phyloP scores from a whole-genome alignment of 2,329 filamentous ascomycete species.

The Pseudogymnoascus verrucosus region DNA sequence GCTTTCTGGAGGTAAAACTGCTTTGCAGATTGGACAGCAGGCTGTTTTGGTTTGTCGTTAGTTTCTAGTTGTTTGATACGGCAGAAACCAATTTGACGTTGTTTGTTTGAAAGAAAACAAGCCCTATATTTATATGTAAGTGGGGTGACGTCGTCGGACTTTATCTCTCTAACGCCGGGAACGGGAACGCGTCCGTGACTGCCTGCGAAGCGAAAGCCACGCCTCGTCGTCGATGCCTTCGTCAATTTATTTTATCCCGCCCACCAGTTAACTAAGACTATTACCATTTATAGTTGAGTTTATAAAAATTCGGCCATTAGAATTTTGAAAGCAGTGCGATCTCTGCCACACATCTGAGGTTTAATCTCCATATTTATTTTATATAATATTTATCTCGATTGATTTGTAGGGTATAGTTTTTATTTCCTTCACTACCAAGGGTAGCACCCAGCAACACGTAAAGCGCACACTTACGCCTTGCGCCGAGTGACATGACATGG shows the following conservation, averaged over 20 bases:
- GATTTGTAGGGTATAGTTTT: background rate
- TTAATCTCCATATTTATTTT: background rate
- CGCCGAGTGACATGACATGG: conserved; percentile 14
- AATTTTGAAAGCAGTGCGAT: background rate
- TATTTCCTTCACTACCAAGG: background rate
- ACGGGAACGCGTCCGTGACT: background rate
- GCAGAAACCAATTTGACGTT: background rate
- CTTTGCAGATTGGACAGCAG: background rate
- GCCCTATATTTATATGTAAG: background rate
- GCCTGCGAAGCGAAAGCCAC: conserved; percentile 1
- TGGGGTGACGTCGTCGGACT: background rate
- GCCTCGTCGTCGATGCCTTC: background rate
- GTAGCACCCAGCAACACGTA: background rate
- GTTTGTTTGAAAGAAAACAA: background rate
- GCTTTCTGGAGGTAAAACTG: background rate
- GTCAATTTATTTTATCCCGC: background rate
- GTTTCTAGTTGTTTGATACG: background rate
- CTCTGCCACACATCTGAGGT: background rate
- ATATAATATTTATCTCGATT: background rate
- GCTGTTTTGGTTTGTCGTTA: background rate
- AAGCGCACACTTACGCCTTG: background rate
- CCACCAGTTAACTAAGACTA: background rate
- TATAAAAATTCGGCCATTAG: background rate
- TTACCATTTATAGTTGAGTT: background rate
- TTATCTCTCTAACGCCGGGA: no score